These are phyloP conservation scores for Cutaneotrichosporon dermatis DNA, from an alignment of 1,284 basidiomycete genomes.

Conservation along the genomic window DNA sequence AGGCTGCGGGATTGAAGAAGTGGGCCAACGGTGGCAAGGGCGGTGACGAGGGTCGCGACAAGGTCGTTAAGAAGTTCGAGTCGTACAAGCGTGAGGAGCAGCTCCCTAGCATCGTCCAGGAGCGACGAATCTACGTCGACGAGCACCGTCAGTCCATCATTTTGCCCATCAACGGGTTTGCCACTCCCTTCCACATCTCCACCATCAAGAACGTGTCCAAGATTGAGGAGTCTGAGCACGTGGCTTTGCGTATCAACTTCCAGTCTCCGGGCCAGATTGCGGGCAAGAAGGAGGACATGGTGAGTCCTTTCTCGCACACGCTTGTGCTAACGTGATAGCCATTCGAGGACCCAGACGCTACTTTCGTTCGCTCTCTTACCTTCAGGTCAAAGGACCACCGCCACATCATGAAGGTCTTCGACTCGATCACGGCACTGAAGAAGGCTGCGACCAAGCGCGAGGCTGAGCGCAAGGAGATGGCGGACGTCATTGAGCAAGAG, in stretches of 20 bases:
- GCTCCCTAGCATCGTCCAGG: slow-evolving; percentile 73
- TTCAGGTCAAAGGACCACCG: slow-evolving; percentile 86
- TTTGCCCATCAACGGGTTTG: slow-evolving; percentile 89
- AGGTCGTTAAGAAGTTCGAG: slow-evolving; percentile 91
- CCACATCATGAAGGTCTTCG: slow-evolving; percentile 82
- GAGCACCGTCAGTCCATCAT: slow-evolving; percentile 84
- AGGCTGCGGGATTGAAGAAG: slow-evolving; percentile 75
- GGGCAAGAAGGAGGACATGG: slow-evolving; percentile 98
- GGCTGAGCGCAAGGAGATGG: slow-evolving; percentile 96
- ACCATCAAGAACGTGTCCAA: slow-evolving; percentile 98
- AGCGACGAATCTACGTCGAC: slow-evolving; percentile 83
- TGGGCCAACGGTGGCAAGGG: slow-evolving; percentile 62
- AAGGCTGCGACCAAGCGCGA: slow-evolving; percentile 96
- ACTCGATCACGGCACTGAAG: slow-evolving; percentile 91
- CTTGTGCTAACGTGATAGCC: slow-evolving; percentile 50
- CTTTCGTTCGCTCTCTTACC: slow-evolving; percentile 91
- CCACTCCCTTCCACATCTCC: slow-evolving; percentile 97
- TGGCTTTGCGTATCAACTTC: slow-evolving; percentile 95
- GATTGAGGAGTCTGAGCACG: slow-evolving; percentile 93
- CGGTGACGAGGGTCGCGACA: slow-evolving; percentile 69
- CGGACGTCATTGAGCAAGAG: slow-evolving; percentile 95
- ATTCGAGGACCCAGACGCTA: slow-evolving; percentile 95
- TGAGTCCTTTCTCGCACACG: slow-evolving; percentile 51
- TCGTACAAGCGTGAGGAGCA: slow-evolving; percentile 93
- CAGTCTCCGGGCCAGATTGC: slow-evolving; percentile 96